Conservation (phyloP, 2,329 filamentous ascomycete genomes). For the Raffaelea deltoideospora region DNA sequence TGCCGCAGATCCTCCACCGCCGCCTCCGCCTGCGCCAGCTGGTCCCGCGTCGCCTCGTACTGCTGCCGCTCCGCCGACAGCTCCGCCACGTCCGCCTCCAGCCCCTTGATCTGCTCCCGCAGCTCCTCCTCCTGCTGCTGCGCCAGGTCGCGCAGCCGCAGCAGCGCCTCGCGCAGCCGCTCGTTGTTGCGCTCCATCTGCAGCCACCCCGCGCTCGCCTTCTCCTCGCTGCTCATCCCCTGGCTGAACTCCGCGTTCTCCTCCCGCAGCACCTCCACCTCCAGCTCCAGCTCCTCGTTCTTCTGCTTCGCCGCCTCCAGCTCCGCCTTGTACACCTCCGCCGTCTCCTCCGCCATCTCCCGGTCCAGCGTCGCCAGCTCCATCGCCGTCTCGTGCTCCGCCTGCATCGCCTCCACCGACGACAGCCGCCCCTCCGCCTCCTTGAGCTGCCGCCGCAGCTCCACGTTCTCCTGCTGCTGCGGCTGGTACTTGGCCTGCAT, state of each 20-base stretch:
- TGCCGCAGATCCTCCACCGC: slow-evolving; percentile 75
- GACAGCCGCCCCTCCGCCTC: slow-evolving; percentile 58
- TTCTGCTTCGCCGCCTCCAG: slow-evolving; percentile 61
- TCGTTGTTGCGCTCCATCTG: slow-evolving; percentile 88
- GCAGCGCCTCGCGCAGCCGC: slow-evolving; percentile 67
- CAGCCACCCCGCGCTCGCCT: slow-evolving; percentile 72
- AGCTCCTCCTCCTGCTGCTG: slow-evolving; percentile 73
- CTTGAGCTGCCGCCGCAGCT: slow-evolving; percentile 63
- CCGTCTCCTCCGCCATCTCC: slow-evolving; percentile 91
- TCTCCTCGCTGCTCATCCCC: slow-evolving; percentile 79
- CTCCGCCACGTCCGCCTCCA: slow-evolving; percentile 62
- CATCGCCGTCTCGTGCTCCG: slow-evolving; percentile 70
- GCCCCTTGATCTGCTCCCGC: slow-evolving; percentile 54
- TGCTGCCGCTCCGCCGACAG: slow-evolving; percentile 52
- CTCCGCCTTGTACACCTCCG: slow-evolving; percentile 68
- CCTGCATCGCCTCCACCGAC: slow-evolving; percentile 56
- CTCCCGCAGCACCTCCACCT: slow-evolving; percentile 72
- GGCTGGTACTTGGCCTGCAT: slow-evolving; percentile 79
- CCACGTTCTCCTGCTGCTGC: slow-evolving; percentile 63
- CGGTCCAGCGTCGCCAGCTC: slow-evolving; percentile 81
- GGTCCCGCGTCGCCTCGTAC: slow-evolving; percentile 55
- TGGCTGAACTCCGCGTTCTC: slow-evolving; percentile 75
- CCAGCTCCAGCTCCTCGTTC: slow-evolving; percentile 71
- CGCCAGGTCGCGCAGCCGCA: slow-evolving; percentile 73
- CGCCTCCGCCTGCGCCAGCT: slow-evolving; percentile 55